Evolutionary conservation across 495 filamentous ascomycete genomes (phyloP), one percentile per base, ranked within the genome.

Genomic region (Penicillium flavigenum): DNA sequence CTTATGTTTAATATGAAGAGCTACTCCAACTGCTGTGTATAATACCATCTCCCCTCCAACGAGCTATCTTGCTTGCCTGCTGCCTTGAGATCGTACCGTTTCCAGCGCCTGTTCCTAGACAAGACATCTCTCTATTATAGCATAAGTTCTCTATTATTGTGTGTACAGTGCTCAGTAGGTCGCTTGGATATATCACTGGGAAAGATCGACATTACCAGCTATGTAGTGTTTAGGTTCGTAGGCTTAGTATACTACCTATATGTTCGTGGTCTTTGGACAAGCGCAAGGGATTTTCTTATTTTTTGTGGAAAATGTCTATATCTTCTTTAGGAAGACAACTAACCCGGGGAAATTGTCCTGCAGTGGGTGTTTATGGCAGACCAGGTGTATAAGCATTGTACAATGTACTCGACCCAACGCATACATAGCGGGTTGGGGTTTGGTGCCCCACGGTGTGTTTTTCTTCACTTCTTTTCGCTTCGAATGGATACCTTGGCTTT

Each of bases 11-110:
- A 41, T 29, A 27, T 38, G 9, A 57, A 49, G 36, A 24, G 24
- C 22, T 24, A 48, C 12, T 26, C 27, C 44, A 43, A 39, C 12
- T 43, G 24, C 38, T 50, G 46, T 57, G 46, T 57, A 57, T 43
- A 48, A 50, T 49, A 43, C 10, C 27, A 50, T 50, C 46, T 57
- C 38, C 38, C 1, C 54, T 42, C 46, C 29, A 48, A 31, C 22
- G 12, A 57, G 46, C 17, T 24, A 32, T 31, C 24, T 3, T 47
- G 24, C 11, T 29, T n/a, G 32, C 12, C 26, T n/a, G 29, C 42
- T 54, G 22, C 24, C 19, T 47, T 31, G 32, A 41, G 32, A 27
- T 39, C 22, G 17, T 42, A 12, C n/a, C 34, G 38, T 24, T 42
- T 26, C 19, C 32, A 48, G 54, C 45, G 24, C 3, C 36, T 50